Evolutionary conservation across 2,329 filamentous ascomycete genomes (phyloP).

Genomic region (Cladorrhinum sp.): DNA sequence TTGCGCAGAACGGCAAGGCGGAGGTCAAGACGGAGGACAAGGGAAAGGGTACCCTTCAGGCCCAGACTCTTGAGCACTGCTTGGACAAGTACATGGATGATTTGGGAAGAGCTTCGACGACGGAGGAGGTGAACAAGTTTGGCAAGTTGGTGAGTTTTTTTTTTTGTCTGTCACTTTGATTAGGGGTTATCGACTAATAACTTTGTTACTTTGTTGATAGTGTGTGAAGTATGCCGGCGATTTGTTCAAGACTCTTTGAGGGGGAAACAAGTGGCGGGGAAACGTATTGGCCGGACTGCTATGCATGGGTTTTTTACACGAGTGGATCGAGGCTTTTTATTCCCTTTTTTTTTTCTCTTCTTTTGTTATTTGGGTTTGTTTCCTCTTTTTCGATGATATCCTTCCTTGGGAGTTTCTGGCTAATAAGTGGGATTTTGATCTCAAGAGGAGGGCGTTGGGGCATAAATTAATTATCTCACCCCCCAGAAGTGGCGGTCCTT

Average conservation of each 20-base stretch:
- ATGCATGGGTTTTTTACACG: no score
- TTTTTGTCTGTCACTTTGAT: neutral
- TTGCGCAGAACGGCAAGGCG: neutral
- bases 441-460: no score
- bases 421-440: no score
- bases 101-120: slow-evolving; percentile 16
- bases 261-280: no score
- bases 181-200: neutral
- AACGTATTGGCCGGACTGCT: no score
- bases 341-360: neutral
- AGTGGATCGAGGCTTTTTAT: no score
- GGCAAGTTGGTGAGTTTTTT: slow-evolving; percentile 12
- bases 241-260: slow-evolving; percentile 20
- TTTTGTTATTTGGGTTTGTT: neutral
- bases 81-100: slow-evolving; percentile 15
- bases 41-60: slow-evolving; percentile 3
- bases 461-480: no score
- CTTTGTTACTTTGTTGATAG: neutral
- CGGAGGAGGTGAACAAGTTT: slow-evolving; percentile 15
- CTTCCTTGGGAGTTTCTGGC: no score
- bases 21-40: neutral
- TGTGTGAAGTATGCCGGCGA: slow-evolving; percentile 23
- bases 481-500: no score
- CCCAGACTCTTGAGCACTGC: slow-evolving; percentile 22
- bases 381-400: neutral